Evolutionary conservation across 257 asterid genomes (phyloP).

Genomic region (Petunia axillaris): DNA sequence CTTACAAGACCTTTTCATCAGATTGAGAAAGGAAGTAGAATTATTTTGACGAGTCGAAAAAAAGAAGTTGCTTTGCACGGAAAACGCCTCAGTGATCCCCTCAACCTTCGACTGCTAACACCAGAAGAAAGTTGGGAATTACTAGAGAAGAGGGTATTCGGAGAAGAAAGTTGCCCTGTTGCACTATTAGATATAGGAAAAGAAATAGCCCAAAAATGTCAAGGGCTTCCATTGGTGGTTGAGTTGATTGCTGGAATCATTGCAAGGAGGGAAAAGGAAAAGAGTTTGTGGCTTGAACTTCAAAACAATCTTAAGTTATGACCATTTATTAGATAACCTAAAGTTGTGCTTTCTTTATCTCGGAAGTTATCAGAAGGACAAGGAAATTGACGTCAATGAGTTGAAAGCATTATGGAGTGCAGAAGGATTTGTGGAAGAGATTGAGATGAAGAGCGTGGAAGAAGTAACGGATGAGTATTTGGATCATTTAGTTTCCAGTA

Average conservation of each 20-base stretch:
- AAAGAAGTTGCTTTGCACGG: too few species aligned
- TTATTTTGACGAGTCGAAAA: too few species aligned
- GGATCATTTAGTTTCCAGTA: slow-evolving; percentile 21
- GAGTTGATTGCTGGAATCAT: slow-evolving; percentile 34
- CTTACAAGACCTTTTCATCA: slow-evolving; percentile 15
- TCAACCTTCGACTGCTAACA: neutral
- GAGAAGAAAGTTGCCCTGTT: slow-evolving; percentile 24
- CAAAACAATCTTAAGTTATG: neutral
- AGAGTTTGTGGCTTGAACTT: slow-evolving; percentile 24
- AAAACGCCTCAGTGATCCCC: neutral
- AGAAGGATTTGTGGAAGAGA: slow-evolving; percentile 38
- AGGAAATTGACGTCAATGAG: slow-evolving; percentile 24
- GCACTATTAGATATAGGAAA: slow-evolving; percentile 27
- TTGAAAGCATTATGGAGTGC: slow-evolving; percentile 31
- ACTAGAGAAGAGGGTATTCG: slow-evolving; percentile 20
- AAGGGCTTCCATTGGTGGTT: slow-evolving; percentile 28
- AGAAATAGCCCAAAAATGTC: slow-evolving; percentile 3
- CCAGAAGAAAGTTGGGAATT: neutral
- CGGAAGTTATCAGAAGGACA: slow-evolving; percentile 25
- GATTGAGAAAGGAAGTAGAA: neutral
- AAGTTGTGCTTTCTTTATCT: slow-evolving; percentile 44
- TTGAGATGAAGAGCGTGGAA: neutral
- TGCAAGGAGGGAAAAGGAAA: slow-evolving; percentile 26
- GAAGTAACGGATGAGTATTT: slow-evolving; percentile 20
- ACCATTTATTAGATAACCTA: slow-evolving; percentile 22